Base-by-base conservation (phyloP, 176 grass and related monocot genomes). In the Alopecurus myosuroides region DNA sequence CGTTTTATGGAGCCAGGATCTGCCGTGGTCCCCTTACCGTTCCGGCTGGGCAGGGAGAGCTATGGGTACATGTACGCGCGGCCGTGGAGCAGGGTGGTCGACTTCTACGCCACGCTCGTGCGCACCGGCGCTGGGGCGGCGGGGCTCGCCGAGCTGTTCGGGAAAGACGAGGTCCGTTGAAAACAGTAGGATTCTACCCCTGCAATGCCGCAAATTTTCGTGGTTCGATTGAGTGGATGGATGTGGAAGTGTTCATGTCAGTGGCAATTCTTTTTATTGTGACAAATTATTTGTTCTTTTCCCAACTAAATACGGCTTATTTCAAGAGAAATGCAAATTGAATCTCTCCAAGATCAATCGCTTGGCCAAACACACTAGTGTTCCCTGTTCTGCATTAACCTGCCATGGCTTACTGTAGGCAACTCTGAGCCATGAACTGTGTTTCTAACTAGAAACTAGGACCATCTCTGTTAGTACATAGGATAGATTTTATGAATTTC, bases 71-170 rank as follows among this genome's bases (percentile, higher is more conserved):
- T 94, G 93, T 80, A 95, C 56, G 81, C 45, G 50, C 87, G 81
- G 78, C 93, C 85, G 26, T 98, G 93, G 93, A 91, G 82, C 70
- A 91, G 77, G 83, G 91, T 95, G 77, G 84, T 92, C 13, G 85
- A 92, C 36, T 98, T 95, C 81, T 98, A 98, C 63, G 88, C 84
- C 37, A 55, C 81, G 52, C 89, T 94, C 63, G 93, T 95, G 45
- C 44, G 72, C 68, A 11, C 77, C 30, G 91, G 91, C 8, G 76
- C 75, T 23, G 91, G 91, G 5, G 81, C 88, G 4, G 66, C 44
- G 4, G 85, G 88, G 9, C 91, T 95, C 4, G 87, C 78, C 40
- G 79, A 77, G 14, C 74, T 98, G 70, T 98, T 98, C 36, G 30
- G 53, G 37, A 42, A 82, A 49, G 84, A 87, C 78, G 89, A 95